A percentile compares a stretch with the other conserved stretches of the same genome.
phyloP scores from a whole-genome alignment of 768 basidiomycete species.

The Boletus sensibilis region DNA sequence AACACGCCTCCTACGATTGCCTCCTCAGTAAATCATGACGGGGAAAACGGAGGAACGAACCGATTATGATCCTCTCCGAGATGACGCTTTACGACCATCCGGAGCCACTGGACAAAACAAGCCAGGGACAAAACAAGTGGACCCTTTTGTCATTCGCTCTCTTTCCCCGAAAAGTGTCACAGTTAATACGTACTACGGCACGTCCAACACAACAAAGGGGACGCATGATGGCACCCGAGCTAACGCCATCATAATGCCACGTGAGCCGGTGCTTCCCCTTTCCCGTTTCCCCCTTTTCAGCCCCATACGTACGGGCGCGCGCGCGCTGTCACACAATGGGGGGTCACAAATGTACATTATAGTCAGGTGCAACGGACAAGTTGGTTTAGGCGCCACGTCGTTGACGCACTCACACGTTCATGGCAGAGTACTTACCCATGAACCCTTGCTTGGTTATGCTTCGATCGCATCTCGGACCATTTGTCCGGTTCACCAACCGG shows the following conservation, averaged over 20 bases:
- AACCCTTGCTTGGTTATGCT: neutral
- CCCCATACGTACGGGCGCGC: neutral
- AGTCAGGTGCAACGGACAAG: neutral
- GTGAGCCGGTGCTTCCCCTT: too few species aligned
- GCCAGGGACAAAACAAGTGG: neutral
- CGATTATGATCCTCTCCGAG: neutral
- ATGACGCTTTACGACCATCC: too few species aligned
- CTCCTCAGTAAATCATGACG: neutral
- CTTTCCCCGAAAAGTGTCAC: neutral
- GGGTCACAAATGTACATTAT: neutral
- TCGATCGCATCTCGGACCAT: slow-evolving; percentile 11
- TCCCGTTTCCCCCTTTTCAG: neutral
- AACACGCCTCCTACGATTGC: too few species aligned
- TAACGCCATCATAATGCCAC: neutral
- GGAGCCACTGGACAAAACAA: too few species aligned
- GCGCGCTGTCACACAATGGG: neutral
- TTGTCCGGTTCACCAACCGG: neutral
- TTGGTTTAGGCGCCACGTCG: neutral
- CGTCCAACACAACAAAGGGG: neutral
- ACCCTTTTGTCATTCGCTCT: neutral
- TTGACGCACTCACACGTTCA: neutral
- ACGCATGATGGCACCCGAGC: neutral
- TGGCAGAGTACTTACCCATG: neutral
- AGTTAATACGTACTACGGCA: slow-evolving; percentile 6
- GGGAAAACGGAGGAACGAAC: slow-evolving; percentile 1